Percentiles rank a stretch among this genome's conserved stretches.
Conservation (phyloP, 208 protist species). For the Acanthamoeba triangularis region DNA sequence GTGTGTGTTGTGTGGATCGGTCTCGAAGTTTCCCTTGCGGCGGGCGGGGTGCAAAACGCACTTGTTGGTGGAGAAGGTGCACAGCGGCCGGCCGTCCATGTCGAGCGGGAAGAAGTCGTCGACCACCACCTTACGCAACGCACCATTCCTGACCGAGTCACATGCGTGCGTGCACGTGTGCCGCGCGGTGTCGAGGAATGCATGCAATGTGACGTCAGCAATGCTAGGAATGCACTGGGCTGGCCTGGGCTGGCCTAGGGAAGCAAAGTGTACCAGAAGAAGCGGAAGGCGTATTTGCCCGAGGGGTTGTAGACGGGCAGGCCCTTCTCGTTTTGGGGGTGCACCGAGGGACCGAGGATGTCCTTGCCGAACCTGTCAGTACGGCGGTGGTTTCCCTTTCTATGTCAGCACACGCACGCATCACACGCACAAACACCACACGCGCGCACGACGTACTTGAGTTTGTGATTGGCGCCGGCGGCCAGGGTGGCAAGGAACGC, state of each 20-base stretch:
- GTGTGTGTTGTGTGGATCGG: not conserved
- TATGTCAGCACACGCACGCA: not conserved
- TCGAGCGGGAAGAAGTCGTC: conserved; percentile 71
- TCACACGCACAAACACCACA: not conserved
- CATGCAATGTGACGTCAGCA: not conserved
- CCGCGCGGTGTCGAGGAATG: not conserved
- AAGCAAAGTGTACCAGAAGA: conserved; percentile 76
- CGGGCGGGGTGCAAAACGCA: not conserved
- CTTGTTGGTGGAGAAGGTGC: conserved; percentile 71
- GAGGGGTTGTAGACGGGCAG: conserved; percentile 59
- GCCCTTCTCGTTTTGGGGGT: conserved; percentile 31
- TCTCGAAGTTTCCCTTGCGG: not conserved
- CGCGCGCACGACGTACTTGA: not conserved
- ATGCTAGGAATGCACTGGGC: not conserved
- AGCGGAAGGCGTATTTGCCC: conserved; percentile 68
- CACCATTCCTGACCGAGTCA: conserved; percentile 40
- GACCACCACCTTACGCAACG: conserved; percentile 44
- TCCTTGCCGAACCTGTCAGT: conserved; percentile 12
- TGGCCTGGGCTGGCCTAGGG: not conserved
- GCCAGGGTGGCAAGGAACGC: conserved; percentile 40
- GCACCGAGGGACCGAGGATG: not conserved
- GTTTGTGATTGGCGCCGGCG: conserved; percentile 43
- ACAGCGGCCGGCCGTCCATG: not conserved
- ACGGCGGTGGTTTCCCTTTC: not conserved
- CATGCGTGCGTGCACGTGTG: not conserved